These are phyloP conservation scores for Colletotrichum neosansevieriae DNA, from an alignment of 2,329 filamentous ascomycete genomes.

Conservation along the genomic window DNA sequence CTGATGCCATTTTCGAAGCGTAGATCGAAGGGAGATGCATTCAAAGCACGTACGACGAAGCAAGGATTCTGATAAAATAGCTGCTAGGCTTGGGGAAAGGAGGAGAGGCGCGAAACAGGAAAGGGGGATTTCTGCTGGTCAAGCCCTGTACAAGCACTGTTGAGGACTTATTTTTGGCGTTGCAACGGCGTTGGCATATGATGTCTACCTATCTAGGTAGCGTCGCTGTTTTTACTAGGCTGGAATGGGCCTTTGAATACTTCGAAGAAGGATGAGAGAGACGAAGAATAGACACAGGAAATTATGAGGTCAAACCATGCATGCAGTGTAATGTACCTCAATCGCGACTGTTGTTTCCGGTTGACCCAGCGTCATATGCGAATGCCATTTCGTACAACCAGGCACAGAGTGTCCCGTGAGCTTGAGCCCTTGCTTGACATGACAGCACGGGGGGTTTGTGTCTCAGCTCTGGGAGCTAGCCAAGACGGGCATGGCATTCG, in stretches of 20 bases:
- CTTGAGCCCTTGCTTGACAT: slow-evolving; percentile 4
- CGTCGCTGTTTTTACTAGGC: background rate
- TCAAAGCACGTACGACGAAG: background rate
- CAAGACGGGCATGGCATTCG: slow-evolving; percentile 15
- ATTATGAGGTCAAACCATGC: background rate
- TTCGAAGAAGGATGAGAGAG: background rate
- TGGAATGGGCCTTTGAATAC: background rate
- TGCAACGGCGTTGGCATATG: slow-evolving; percentile 16
- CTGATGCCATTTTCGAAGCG: slow-evolving; percentile 14
- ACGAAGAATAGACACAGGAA: slow-evolving; percentile 7
- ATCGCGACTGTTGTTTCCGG: background rate
- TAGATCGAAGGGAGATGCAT: background rate
- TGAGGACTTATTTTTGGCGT: slow-evolving; percentile 23
- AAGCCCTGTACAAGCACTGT: slow-evolving; percentile 25
- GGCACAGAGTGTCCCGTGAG: background rate
- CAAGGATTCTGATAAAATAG: background rate
- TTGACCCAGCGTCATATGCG: background rate
- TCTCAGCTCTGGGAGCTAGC: slow-evolving; percentile 19
- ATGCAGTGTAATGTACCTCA: background rate
- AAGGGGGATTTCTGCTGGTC: slow-evolving; percentile 22
- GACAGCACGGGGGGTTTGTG: slow-evolving; percentile 10
- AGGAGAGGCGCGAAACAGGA: slow-evolving; percentile 10
- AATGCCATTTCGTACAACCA: background rate
- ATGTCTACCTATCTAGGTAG: slow-evolving; percentile 7
- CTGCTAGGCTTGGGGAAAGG: slow-evolving; percentile 13